These are phyloP conservation scores for Neonectria faginata DNA, from an alignment of 2,329 filamentous ascomycete genomes.

Conservation along the genomic window DNA sequence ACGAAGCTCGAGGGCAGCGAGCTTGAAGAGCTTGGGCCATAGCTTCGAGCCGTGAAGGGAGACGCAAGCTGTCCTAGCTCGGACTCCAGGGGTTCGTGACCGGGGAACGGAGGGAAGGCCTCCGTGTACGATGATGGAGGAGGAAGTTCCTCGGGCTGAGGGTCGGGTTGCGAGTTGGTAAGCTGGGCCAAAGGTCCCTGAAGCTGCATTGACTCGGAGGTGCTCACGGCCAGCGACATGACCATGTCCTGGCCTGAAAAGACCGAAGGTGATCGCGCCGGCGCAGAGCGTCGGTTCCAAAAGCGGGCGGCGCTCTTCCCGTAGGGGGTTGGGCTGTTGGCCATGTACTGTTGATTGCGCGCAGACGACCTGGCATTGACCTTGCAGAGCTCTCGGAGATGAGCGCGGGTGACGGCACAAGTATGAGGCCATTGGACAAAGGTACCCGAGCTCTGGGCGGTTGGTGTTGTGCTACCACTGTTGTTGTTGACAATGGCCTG, in stretches of 20 bases:
- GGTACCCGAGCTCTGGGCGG: conserved; percentile 57
- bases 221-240: conserved; percentile 71
- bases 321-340: conserved; percentile 68
- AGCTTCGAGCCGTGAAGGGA: conserved; percentile 68
- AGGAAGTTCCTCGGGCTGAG: conserved; percentile 39
- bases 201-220: conserved; percentile 73
- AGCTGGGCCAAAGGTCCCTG: conserved; percentile 71
- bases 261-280: conserved; percentile 58
- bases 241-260: conserved; percentile 73
- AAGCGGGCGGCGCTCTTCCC: conserved; percentile 62
- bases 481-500: conserved; percentile 51
- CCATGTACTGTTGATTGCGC: conserved; percentile 60
- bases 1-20: conserved; percentile 56
- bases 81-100: conserved; percentile 40
- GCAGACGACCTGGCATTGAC: conserved; percentile 61
- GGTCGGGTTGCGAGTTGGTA: conserved; percentile 55
- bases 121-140: conserved; percentile 31
- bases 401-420: conserved; percentile 69
- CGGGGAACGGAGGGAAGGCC: conserved; percentile 18
- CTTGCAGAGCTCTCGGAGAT: conserved; percentile 73
- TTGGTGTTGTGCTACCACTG: conserved; percentile 69
- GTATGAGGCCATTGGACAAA: conserved; percentile 75
- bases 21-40: conserved; percentile 70
- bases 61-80: conserved; percentile 60
- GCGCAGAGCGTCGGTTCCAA: conserved; percentile 62